phyloP scores from a whole-genome alignment of 2,329 filamentous ascomycete genomes.

The Ascochyta clinopodiicola region DNA sequence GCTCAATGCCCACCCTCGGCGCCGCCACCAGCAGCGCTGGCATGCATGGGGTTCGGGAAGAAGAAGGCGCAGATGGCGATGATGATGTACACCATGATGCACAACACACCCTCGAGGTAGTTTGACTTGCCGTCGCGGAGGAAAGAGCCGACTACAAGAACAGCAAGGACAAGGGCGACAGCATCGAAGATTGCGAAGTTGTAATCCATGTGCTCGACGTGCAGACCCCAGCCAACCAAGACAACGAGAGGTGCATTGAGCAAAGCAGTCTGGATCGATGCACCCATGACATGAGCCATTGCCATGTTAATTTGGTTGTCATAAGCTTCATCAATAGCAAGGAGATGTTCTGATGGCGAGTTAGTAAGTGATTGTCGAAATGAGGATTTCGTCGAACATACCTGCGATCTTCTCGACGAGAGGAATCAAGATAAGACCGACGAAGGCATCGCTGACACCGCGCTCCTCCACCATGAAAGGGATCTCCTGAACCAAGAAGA shows the following conservation, averaged over 20 bases:
- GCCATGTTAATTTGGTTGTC: conserved; percentile 86
- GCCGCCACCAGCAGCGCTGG: neutral
- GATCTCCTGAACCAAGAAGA: conserved; percentile 77
- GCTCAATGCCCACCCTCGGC: conserved; percentile 24
- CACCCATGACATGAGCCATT: conserved; percentile 82
- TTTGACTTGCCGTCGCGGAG: conserved; percentile 87
- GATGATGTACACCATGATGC: conserved; percentile 72
- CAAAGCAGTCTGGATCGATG: conserved; percentile 87
- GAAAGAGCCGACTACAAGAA: conserved; percentile 87
- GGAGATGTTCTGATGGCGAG: conserved; percentile 70
- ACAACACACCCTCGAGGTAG: conserved; percentile 85
- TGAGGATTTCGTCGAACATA: conserved; percentile 16
- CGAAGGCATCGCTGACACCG: conserved; percentile 59
- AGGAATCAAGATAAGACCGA: conserved; percentile 78
- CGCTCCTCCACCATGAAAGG: conserved; percentile 62
- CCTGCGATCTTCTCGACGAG: conserved; percentile 82
- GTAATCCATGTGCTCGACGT: conserved; percentile 70
- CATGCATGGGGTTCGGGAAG: conserved; percentile 60
- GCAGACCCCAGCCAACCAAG: conserved; percentile 81
- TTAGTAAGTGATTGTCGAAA: neutral
- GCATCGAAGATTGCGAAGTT: conserved; percentile 90
- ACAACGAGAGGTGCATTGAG: conserved; percentile 86
- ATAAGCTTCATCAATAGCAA: conserved; percentile 83
- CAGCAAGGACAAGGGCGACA: conserved; percentile 78
- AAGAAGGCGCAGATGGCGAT: conserved; percentile 68